phyloP scores from a whole-genome alignment of 257 asterid genomes.

The Nicotiana otophora region DNA sequence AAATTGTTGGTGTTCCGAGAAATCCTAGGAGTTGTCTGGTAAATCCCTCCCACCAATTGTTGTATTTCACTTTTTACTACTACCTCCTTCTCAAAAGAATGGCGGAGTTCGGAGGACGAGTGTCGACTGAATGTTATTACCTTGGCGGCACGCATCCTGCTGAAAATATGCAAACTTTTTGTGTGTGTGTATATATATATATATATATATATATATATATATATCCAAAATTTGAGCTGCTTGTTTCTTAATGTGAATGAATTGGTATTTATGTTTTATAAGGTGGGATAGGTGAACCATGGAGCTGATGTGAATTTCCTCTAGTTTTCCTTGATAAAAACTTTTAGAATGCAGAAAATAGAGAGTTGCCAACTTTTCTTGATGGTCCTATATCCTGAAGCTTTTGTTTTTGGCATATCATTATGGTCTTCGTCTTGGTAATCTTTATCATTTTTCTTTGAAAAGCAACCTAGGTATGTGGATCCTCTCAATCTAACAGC shows the following conservation, averaged over 20 bases:
- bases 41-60: not conserved
- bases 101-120: not conserved
- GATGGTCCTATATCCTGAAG: not conserved
- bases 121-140: not conserved
- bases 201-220: not conserved
- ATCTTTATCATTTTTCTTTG: constrained; percentile 11
- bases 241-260: not conserved
- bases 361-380: not conserved
- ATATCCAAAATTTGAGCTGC: not conserved
- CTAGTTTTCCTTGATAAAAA: not conserved
- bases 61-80: not conserved
- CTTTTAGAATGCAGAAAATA: not conserved
- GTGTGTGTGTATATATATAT: too few relatives aligned
- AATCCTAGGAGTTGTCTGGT: not conserved
- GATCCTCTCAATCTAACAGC: constrained; percentile 94
- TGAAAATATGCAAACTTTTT: not conserved
- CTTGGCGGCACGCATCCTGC: not conserved
- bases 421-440: not conserved
- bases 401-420: not conserved
- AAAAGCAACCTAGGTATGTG: constrained; percentile 82
- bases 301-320: not conserved
- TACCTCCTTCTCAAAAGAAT: not conserved
- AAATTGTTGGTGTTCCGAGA: not conserved
- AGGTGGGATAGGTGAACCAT: not conserved
- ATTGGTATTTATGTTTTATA: not conserved